Conservation (phyloP, 2,329 filamentous ascomycete genomes). For the Stagonosporopsis rhizophila region DNA sequence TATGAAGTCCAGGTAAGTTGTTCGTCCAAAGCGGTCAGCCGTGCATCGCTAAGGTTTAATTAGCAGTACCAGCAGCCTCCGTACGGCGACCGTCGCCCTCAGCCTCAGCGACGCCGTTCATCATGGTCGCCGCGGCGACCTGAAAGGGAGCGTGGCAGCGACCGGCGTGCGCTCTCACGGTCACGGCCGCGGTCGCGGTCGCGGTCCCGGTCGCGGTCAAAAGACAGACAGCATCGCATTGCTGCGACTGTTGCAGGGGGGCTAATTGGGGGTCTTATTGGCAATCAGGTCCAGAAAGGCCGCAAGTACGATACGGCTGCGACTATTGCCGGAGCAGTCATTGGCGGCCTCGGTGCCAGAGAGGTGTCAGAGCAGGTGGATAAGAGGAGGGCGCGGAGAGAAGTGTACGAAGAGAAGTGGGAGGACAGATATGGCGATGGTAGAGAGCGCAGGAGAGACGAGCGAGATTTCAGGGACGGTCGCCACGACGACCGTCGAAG, state of each 20-base stretch:
- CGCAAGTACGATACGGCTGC: slow-evolving; percentile 39
- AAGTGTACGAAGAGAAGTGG: slow-evolving; percentile 22
- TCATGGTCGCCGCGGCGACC: slow-evolving; percentile 42
- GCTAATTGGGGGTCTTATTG: slow-evolving; percentile 44
- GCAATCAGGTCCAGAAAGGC: slow-evolving; percentile 32
- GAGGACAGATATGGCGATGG: slow-evolving; percentile 13
- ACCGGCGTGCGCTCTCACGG: slow-evolving; percentile 22
- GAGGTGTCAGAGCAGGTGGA: slow-evolving; percentile 38
- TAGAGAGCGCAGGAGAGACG: slow-evolving; percentile 10
- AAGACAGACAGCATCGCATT: slow-evolving; percentile 31
- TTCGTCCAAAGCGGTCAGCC: background rate
- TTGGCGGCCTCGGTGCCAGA: slow-evolving; percentile 44
- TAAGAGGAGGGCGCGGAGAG: slow-evolving; percentile 15
- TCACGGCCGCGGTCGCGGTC: slow-evolving; percentile 17
- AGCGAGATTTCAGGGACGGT: slow-evolving; percentile 1
- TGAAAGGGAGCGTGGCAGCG: slow-evolving; percentile 17
- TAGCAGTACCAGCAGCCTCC: slow-evolving; percentile 19
- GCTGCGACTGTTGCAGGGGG: slow-evolving; percentile 42
- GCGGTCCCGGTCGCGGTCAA: slow-evolving; percentile 28
- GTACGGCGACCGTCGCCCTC: slow-evolving; percentile 24
- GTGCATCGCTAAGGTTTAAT: slow-evolving; percentile 8
- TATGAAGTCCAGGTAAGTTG: slow-evolving; percentile 29
- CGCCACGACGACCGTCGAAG: slow-evolving; percentile 1
- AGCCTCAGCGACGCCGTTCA: slow-evolving; percentile 29
- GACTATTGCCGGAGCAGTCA: slow-evolving; percentile 45